Conservation (phyloP, 2,329 filamentous ascomycete species). For the Claviceps monticola region DNA sequence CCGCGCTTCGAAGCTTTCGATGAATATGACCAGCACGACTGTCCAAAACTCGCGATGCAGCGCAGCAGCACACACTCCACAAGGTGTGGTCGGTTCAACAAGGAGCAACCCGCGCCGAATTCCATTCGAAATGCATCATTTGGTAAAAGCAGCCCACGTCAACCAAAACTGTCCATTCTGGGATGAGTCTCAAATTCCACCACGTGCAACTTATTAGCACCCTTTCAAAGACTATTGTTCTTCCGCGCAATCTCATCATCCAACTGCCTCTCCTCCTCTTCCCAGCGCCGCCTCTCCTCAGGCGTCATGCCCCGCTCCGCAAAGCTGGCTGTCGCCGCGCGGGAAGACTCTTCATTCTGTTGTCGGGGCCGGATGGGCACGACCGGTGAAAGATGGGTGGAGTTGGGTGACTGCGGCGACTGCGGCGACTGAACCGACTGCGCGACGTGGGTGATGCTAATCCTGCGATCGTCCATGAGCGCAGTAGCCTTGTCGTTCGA, state of each 20-base stretch:
- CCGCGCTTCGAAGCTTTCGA: no score
- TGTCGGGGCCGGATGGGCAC: background rate
- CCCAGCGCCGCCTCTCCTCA: slow-evolving; percentile 29
- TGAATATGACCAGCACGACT: no score
- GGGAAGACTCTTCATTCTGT: background rate
- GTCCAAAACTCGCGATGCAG: no score
- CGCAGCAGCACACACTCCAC: no score
- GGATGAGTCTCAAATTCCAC: no score
- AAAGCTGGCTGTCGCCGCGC: slow-evolving; percentile 25
- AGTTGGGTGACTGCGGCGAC: slow-evolving; percentile 25
- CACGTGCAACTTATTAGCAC: background rate
- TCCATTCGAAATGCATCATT: no score
- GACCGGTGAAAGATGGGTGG: slow-evolving; percentile 5
- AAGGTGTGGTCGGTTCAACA: no score
- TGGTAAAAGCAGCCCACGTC: no score
- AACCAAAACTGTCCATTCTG: no score
- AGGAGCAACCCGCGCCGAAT: no score
- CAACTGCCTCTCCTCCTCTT: slow-evolving; percentile 41
- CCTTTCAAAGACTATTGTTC: slow-evolving; percentile 20
- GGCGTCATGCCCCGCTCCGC: slow-evolving; percentile 48
- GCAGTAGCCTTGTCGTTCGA: slow-evolving; percentile 17
- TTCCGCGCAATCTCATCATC: slow-evolving; percentile 36
- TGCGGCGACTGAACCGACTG: slow-evolving; percentile 26
- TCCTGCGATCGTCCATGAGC: slow-evolving; percentile 34
- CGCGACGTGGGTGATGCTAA: slow-evolving; percentile 19